Evolutionary conservation across 176 grass and related monocot genomes (phyloP), one percentile per base, ranked within the genome.

Genomic region (Miscanthus lutarioriparius): DNA sequence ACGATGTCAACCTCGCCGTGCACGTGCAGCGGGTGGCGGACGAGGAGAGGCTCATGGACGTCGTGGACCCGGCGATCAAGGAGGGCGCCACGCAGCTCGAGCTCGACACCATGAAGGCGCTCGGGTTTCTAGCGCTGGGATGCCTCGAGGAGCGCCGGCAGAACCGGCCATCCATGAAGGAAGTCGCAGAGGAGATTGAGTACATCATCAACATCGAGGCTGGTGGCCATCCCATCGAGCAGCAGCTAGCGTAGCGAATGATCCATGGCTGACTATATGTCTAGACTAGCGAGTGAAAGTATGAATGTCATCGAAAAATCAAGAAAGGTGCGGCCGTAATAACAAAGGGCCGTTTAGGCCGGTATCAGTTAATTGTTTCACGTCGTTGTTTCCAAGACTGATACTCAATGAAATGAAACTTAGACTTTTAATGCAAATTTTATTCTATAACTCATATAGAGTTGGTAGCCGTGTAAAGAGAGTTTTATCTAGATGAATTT

Each of bases 111-210:
- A 94, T 97, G 75, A 92, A 92, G 76, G 94, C 94, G 56, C 32
- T 93, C 25, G 91, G 89, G 8, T 90, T 92, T 26, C 67, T 94
- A 1, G 94, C 91, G 6, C 38, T 94, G 2, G 90, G 89, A 4
- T 97, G 94, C 89, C 78, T 94, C 5, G 94, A 97, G 72, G 94
- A 97, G 76, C 88, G 85, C 23, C 81, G 89, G 26, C 91, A 97
- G 77, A 86, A 94, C 53, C 49, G 89, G 30, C 91, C 91, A 8
- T 92, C 94, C 26, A 97, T 94, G 91, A 97, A 94, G 70, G 94
- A 94, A 73, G 89, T 97, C 0, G 64, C 83, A 0, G 89, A 94
- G 77, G 91, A 94, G 91, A 97, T 94, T 70, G 87, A 97, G 71
- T 94, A 92, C 61, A 90, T 94, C 36, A 97, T 91, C 11, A 91